Evolutionary conservation across 208 protist species (phyloP).

Genomic region (Herpetomonas muscarum): DNA sequence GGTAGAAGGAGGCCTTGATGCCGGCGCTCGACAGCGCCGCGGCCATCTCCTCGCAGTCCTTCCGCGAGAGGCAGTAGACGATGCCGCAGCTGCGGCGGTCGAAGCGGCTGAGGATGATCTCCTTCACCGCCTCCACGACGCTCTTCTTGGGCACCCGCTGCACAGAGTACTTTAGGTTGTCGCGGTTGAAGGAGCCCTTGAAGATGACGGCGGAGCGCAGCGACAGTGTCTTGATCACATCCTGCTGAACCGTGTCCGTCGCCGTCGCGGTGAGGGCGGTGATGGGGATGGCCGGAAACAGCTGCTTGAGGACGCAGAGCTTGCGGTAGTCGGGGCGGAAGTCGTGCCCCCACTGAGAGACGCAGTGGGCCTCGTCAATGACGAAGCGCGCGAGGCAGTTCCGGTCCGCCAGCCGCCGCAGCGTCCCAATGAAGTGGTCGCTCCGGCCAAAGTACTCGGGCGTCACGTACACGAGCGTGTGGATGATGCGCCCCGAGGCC

Average conservation of each 20-base stretch:
- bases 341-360: constrained; percentile 97
- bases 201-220: constrained; percentile 71
- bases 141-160: constrained; percentile 49
- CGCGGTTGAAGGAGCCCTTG: constrained; percentile 78
- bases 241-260: constrained; percentile 76
- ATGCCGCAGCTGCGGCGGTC: constrained; percentile 69
- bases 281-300: constrained; percentile 66
- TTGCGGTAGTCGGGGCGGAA: constrained; percentile 90
- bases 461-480: constrained; percentile 81
- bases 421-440: constrained; percentile 61
- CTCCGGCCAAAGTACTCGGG: constrained; percentile 87
- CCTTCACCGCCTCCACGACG: constrained; percentile 39
- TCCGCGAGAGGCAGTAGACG: constrained; percentile 82
- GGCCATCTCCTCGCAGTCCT: constrained; percentile 83
- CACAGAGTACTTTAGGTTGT: constrained; percentile 76
- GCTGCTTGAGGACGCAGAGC: constrained; percentile 60
- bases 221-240: constrained; percentile 78
- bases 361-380: constrained; percentile 96
- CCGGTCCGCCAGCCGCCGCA: constrained; percentile 44
- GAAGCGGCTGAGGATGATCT: constrained; percentile 65
- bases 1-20: constrained; percentile 71
- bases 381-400: constrained; percentile 70
- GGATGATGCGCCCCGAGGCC: constrained; percentile 42
- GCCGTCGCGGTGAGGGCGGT: constrained; percentile 85
- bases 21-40: constrained; percentile 34